Evolutionary conservation across 257 asterid species (phyloP), one percentile per base, ranked within the genome.

Genomic region (Gentiana macrophylla): DNA sequence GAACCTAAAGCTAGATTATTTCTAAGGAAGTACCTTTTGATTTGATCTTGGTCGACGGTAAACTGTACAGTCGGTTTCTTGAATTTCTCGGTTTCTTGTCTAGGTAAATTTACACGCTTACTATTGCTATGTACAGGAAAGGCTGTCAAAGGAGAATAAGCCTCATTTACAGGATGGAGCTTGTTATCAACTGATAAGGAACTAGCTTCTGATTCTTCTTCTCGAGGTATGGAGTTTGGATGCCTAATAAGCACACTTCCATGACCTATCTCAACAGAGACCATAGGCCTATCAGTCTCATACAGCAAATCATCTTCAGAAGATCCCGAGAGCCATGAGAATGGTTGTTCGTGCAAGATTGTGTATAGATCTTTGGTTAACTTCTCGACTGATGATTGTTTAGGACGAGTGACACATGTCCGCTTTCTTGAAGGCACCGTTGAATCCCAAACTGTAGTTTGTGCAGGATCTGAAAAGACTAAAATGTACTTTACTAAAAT

Each of bases 241-340:
- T 83, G 95, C 64, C 90, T 67, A 73, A 86, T 83, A 55, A 86
- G 95, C 41, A 86, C 87, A 81, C 94, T 83, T 52, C 95, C 95
- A 70, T 86, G 95, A 61, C 95, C 95, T 75, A 86, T 71, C 76
- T 86, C 95, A 66, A 91, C 95, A 57, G 98, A 91, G 32, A 79
- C 96, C 96, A 91, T 86, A 47, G 98, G 98, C 64, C 75, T 80
- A 60, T 83, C 92, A 62, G 83, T 84, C 69, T 78, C 95, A 46
- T 82, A 83, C 74, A 91, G 96, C 71, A 91, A 79, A 49, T 86
- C 95, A 51, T 91, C 96, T 75, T 91, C 98, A 15, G 94, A 84
- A 64, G 87, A 79, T 62, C 70, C 96, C 50, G 98, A 87, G 70
- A 84, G 69, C 75, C 85, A 80, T 7, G 96, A 83, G 1, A 79